A percentile compares a stretch with the other conserved stretches of the same genome.
phyloP scores from a whole-genome alignment of 2,329 filamentous ascomycete genomes.

The Magnaporthiopsis rhizophila region DNA sequence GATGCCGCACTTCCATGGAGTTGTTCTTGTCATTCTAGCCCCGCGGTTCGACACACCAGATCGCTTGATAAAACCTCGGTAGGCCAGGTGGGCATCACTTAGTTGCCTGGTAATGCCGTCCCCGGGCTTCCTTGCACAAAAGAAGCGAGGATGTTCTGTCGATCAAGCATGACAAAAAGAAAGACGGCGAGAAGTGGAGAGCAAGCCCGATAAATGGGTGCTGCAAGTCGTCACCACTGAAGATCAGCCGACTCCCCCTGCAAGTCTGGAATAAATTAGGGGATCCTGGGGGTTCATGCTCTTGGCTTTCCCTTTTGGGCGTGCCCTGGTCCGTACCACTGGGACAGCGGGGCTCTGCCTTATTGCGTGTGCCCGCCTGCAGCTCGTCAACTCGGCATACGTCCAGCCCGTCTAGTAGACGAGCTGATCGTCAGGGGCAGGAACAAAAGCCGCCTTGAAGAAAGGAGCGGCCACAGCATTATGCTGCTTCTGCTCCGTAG shows the following conservation, averaged over 20 bases:
- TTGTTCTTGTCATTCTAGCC: background rate
- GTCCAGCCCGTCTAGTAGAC: background rate
- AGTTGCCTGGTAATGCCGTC: too few species aligned
- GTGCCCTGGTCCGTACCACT: background rate
- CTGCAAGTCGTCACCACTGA: too few species aligned
- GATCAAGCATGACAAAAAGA: too few species aligned
- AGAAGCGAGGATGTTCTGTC: too few species aligned
- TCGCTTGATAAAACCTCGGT: too few species aligned
- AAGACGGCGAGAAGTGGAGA: too few species aligned
- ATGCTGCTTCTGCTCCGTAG: background rate
- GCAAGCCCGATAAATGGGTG: too few species aligned
- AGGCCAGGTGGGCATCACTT: too few species aligned
- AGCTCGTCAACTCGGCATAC: background rate
- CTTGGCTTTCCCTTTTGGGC: background rate
- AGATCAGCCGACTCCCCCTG: too few species aligned
- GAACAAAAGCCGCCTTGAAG: background rate
- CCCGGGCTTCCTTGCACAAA: too few species aligned
- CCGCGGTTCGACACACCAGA: background rate
- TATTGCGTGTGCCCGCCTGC: background rate
- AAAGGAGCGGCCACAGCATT: too few species aligned
- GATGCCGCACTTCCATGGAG: background rate
- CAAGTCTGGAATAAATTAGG: too few species aligned
- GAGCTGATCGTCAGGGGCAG: background rate
- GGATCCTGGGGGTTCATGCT: background rate
- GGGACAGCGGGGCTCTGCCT: background rate